Evolutionary conservation across 768 basidiomycete genomes (phyloP).

Genomic region (Leccinellum luteum): DNA sequence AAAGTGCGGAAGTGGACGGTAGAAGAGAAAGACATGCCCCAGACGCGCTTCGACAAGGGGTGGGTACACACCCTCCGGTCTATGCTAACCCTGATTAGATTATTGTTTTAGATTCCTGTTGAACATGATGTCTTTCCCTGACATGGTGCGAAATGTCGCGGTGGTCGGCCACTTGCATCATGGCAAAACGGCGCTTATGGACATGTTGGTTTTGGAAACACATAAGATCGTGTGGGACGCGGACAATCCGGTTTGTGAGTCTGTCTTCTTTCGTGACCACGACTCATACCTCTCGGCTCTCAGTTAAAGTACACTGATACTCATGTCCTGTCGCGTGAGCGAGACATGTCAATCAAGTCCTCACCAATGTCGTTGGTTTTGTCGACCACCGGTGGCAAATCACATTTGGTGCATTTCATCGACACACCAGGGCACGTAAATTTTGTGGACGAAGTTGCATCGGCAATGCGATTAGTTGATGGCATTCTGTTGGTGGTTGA

Average conservation of each 20-base stretch:
- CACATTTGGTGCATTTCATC: slow-evolving; percentile 88
- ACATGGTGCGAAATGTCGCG: slow-evolving; percentile 95
- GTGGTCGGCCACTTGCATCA: slow-evolving; percentile 97
- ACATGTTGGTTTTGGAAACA: slow-evolving; percentile 96
- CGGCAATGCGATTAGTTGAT: slow-evolving; percentile 81
- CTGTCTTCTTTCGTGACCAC: slow-evolving; percentile 8
- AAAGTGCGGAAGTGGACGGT: slow-evolving; percentile 94
- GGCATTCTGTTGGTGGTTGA: slow-evolving; percentile 94
- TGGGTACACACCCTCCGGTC: slow-evolving; percentile 36
- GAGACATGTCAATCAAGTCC: slow-evolving; percentile 94
- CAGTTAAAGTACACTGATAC: slow-evolving; percentile 96
- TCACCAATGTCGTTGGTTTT: slow-evolving; percentile 94
- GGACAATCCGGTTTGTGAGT: slow-evolving; percentile 71
- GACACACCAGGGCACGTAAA: slow-evolving; percentile 99
- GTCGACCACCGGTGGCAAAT: slow-evolving; percentile 83
- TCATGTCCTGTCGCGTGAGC: slow-evolving; percentile 82
- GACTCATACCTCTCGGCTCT: slow-evolving; percentile 17
- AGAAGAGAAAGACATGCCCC: slow-evolving; percentile 93
- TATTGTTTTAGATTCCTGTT: slow-evolving; percentile 72
- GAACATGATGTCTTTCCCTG: slow-evolving; percentile 87
- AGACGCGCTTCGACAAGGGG: slow-evolving; percentile 98
- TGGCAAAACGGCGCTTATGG: slow-evolving; percentile 94
- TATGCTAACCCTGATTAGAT: slow-evolving; percentile 7
- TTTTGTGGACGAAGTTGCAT: slow-evolving; percentile 96
- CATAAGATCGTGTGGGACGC: slow-evolving; percentile 94